phyloP scores from a whole-genome alignment of 441 rosid genomes.

The Jatropha podagrica region DNA sequence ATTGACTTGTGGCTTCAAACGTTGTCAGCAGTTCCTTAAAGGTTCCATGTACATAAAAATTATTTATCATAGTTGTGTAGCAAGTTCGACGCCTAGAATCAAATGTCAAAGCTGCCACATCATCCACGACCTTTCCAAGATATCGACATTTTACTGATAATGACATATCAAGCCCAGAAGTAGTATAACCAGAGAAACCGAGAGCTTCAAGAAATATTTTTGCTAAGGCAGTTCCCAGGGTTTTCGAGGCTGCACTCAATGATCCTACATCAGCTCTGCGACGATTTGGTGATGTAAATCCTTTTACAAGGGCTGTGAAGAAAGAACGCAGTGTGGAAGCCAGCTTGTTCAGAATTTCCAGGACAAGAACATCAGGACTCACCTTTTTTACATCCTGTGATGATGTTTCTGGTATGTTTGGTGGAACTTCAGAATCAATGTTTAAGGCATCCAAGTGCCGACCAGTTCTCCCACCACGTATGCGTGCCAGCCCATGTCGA shows the following conservation, averaged over 20 bases:
- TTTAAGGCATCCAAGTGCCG: conserved; percentile 80
- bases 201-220: conserved; percentile 85
- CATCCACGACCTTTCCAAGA: conserved; percentile 93
- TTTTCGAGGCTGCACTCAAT: conserved; percentile 78
- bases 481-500: conserved; percentile 82
- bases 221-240: conserved; percentile 83
- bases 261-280: conserved; percentile 88
- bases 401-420: conserved; percentile 57
- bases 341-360: conserved; percentile 76
- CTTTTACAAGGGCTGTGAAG: conserved; percentile 91
- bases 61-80: conserved; percentile 80
- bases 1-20: conserved; percentile 94
- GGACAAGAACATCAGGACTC: conserved; percentile 71
- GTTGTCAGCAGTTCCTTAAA: conserved; percentile 89
- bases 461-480: conserved; percentile 89
- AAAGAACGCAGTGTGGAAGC: conserved; percentile 72
- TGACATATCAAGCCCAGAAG: conserved; percentile 57
- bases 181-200: conserved; percentile 68
- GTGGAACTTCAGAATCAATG: conserved; percentile 65
- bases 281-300: conserved; percentile 86
- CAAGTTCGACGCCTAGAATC: conserved; percentile 87
- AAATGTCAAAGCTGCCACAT: conserved; percentile 72
- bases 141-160: conserved; percentile 88
- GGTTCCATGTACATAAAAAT: conserved; percentile 89
- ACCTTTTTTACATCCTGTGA: conserved; percentile 69